A percentile compares a stretch with the other conserved stretches of the same genome.
phyloP scores from a whole-genome alignment of 2,329 filamentous ascomycete species.

The Ophiosphaerella korrae region DNA sequence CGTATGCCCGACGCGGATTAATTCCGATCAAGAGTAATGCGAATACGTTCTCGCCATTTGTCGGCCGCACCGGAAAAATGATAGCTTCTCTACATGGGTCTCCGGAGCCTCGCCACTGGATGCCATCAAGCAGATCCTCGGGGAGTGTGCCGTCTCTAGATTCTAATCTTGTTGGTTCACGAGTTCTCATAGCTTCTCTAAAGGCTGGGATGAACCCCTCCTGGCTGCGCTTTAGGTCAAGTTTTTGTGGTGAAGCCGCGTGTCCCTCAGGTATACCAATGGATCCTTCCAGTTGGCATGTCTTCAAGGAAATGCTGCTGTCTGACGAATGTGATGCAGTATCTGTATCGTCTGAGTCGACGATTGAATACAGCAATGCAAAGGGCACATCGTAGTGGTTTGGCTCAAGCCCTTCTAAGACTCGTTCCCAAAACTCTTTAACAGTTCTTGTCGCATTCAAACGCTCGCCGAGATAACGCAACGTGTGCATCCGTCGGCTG shows the following conservation, averaged over 20 bases:
- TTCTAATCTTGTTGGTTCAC: slow-evolving; percentile 35
- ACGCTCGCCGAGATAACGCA: slow-evolving; percentile 47
- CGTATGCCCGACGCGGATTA: slow-evolving; percentile 41
- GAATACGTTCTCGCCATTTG: slow-evolving; percentile 37
- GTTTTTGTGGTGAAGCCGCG: slow-evolving; percentile 30
- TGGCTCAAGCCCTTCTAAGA: slow-evolving; percentile 55
- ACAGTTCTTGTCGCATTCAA: slow-evolving; percentile 35
- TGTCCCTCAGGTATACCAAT: slow-evolving; percentile 40
- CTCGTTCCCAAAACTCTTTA: slow-evolving; percentile 55
- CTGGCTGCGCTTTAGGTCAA: slow-evolving; percentile 34
- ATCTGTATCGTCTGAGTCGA: slow-evolving; percentile 33
- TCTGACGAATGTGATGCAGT: slow-evolving; percentile 32
- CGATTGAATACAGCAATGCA: slow-evolving; percentile 39
- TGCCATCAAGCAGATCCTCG: slow-evolving; percentile 31
- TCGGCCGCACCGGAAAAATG: slow-evolving; percentile 39
- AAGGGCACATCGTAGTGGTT: slow-evolving; percentile 41
- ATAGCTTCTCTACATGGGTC: slow-evolving; percentile 41
- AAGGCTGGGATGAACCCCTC: slow-evolving; percentile 41
- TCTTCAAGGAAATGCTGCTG: slow-evolving; percentile 32
- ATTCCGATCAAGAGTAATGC: slow-evolving; percentile 41
- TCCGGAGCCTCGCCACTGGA: slow-evolving; percentile 40
- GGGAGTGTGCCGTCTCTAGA: slow-evolving; percentile 33
- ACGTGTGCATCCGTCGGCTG: slow-evolving; percentile 46
- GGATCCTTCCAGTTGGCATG: slow-evolving; percentile 39
- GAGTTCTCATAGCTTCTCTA: slow-evolving; percentile 40